Conservation (phyloP, 202 grass and related monocot genomes). For the Elaeis oleifera region DNA sequence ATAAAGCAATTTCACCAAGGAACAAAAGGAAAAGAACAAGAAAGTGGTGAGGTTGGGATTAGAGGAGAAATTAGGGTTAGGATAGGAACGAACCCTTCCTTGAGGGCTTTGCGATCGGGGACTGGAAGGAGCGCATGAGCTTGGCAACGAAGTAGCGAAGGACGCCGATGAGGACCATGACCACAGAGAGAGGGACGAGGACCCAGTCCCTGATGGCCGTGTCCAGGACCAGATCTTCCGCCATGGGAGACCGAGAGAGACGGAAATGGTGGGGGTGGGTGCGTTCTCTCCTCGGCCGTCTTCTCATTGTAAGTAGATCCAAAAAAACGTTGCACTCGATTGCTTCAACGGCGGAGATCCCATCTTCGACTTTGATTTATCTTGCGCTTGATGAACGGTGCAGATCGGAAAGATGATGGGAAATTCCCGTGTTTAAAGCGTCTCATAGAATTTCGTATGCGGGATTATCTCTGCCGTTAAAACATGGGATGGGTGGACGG, state of each 20-base stretch:
- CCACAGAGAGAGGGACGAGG: constrained; percentile 80
- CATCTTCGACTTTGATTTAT: too few relatives aligned
- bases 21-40: constrained; percentile 2
- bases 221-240: constrained; percentile 89
- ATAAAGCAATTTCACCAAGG: neutral
- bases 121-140: constrained; percentile 62
- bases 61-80: neutral
- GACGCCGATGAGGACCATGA: constrained; percentile 95
- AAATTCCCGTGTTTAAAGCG: too few relatives aligned
- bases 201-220: constrained; percentile 95
- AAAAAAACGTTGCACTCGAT: too few relatives aligned
- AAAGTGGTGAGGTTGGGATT: neutral
- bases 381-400: too few relatives aligned
- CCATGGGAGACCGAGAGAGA: constrained; percentile 25
- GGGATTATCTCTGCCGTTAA: too few relatives aligned
- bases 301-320: too few relatives aligned
- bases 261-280: too few relatives aligned
- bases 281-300: too few relatives aligned
- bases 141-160: constrained; percentile 98
- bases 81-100: constrained; percentile 54
- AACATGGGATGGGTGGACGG: too few relatives aligned
- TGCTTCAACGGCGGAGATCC: too few relatives aligned
- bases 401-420: too few relatives aligned
- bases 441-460: too few relatives aligned
- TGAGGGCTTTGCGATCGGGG: constrained; percentile 61